Conservation (phyloP, 345 rosid species). For the Passiflora organensis region DNA sequence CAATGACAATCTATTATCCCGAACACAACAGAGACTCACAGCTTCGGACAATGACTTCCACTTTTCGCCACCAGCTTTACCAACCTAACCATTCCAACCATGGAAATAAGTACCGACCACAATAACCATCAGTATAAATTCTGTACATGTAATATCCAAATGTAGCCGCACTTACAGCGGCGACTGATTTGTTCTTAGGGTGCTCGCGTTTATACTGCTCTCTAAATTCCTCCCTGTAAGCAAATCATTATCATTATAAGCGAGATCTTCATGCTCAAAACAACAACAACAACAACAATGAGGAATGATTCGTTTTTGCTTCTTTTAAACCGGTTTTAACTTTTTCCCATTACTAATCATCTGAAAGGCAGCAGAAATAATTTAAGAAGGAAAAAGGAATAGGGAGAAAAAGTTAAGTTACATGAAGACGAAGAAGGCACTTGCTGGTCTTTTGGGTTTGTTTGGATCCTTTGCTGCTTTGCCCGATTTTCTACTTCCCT, state of each 20-base stretch:
- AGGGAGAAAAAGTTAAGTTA: constrained; percentile 21
- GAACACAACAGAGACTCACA: constrained; percentile 24
- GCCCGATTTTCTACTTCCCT: constrained; percentile 30
- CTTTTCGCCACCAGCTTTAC: constrained; percentile 91
- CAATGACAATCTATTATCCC: too few relatives aligned
- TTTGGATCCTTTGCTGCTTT: constrained; percentile 45
- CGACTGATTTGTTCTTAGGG: constrained; percentile 91
- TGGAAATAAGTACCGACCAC: background rate
- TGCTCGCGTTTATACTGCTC: constrained; percentile 79
- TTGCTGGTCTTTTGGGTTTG: constrained; percentile 52
- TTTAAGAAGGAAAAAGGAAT: background rate
- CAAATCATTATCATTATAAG: background rate
- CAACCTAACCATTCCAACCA: constrained; percentile 44
- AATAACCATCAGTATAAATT: too few relatives aligned
- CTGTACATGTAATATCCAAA: too few relatives aligned
- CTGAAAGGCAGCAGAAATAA: background rate
- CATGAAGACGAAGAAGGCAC: constrained; percentile 74
- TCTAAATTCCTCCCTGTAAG: constrained; percentile 85
- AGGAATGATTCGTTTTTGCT: too few relatives aligned
- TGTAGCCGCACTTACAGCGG: constrained; percentile 50
- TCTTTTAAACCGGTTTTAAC: too few relatives aligned
- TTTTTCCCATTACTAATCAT: too few relatives aligned
- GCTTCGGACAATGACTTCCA: constrained; percentile 86
- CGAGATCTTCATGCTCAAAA: too few relatives aligned
- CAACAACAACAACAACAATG: too few relatives aligned